Evolutionary conservation across 2,329 filamentous ascomycete species (phyloP).

Genomic region (Clonostachys chloroleuca): DNA sequence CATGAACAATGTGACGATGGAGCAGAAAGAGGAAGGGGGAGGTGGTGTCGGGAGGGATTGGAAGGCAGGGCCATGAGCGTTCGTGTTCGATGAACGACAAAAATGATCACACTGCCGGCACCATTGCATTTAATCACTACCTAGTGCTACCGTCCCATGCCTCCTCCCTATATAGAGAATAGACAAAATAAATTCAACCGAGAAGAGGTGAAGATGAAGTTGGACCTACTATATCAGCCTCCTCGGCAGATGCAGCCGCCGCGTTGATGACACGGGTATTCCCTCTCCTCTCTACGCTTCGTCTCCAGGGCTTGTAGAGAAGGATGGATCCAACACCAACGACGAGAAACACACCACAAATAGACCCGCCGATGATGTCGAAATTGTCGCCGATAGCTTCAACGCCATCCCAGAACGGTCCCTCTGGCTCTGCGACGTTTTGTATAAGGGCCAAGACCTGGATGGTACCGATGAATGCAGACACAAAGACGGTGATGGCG

Average conservation of each 20-base stretch:
- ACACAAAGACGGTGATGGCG: slow-evolving; percentile 76
- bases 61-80: no score
- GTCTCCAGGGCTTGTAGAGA: slow-evolving; percentile 76
- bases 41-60: no score
- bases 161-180: no score
- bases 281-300: slow-evolving; percentile 24
- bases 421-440: slow-evolving; percentile 68
- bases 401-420: slow-evolving; percentile 89
- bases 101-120: no score
- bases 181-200: no score
- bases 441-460: slow-evolving; percentile 77
- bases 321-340: slow-evolving; percentile 71
- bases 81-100: no score
- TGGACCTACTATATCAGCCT: no score
- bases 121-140: no score
- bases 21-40: no score
- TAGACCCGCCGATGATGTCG: slow-evolving; percentile 79
- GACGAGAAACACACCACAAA: slow-evolving; percentile 80
- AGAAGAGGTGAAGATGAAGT: no score
- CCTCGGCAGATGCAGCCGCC: not conserved
- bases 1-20: no score
- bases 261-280: not conserved
- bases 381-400: slow-evolving; percentile 73
- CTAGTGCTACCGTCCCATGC: no score
- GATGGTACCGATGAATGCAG: slow-evolving; percentile 79